Percentiles rank a stretch among this genome's conserved stretches.
Evolutionary conservation across 164 flowering plant species (phyloP).

Genomic region (Vitis riparia): DNA sequence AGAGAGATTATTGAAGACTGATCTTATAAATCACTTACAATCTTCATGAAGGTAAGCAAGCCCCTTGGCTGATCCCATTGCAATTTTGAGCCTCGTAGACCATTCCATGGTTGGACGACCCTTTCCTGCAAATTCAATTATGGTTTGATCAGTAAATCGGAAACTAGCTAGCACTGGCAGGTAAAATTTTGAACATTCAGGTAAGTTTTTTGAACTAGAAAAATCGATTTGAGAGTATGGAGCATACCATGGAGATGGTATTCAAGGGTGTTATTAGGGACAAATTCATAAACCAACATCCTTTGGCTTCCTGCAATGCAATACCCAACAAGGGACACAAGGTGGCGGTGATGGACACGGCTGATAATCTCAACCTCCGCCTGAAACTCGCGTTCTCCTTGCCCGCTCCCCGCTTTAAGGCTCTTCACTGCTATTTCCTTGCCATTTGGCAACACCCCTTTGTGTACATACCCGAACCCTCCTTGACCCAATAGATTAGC

Average conservation of each 20-base stretch:
- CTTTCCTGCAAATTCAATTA: slow-evolving; percentile 31
- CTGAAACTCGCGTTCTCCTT: slow-evolving; percentile 83
- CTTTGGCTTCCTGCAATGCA: slow-evolving; percentile 61
- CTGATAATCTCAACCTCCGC: slow-evolving; percentile 97
- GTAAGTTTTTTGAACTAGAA: no score
- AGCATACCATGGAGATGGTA: slow-evolving; percentile 76
- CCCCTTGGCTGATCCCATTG: slow-evolving; percentile 80
- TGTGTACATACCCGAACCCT: slow-evolving; percentile 86
- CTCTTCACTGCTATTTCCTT: slow-evolving; percentile 86
- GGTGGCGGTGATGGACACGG: slow-evolving; percentile 86
- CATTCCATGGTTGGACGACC: slow-evolving; percentile 60
- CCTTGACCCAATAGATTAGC: slow-evolving; percentile 77
- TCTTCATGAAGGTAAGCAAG: slow-evolving; percentile 91
- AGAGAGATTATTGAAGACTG: slow-evolving; percentile 4
- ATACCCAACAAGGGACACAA: slow-evolving; percentile 83
- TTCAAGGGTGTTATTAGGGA: slow-evolving; percentile 75
- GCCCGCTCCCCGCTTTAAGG: slow-evolving; percentile 75
- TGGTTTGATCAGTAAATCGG: no score
- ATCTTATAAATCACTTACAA: slow-evolving; percentile 40
- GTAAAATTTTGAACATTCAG: no score
- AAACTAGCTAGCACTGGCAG: no score
- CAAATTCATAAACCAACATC: slow-evolving; percentile 80
- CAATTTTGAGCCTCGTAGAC: slow-evolving; percentile 60
- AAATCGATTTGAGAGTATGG: no score
- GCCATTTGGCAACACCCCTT: slow-evolving; percentile 79